Base-by-base conservation (phyloP, 164 flowering plant genomes). In the Chimonanthus praecox region DNA sequence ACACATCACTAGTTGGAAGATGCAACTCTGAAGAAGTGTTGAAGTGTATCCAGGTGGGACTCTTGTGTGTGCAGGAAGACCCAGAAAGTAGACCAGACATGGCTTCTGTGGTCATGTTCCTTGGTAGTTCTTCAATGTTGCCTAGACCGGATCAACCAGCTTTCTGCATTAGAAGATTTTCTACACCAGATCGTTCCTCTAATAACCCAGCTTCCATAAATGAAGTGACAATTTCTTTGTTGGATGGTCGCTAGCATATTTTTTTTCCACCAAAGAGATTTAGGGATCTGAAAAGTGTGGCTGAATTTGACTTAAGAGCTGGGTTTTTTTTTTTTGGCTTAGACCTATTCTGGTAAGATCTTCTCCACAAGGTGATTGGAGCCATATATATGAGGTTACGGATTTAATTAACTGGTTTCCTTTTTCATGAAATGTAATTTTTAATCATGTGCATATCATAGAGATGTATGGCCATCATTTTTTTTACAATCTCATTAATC, bases 51-150 rank as follows among this genome's bases (percentile, higher is more conserved):
- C 80, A 81, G 21, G 74, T 81, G 15, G 83, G 76, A 18, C 66
- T 81, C 15, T 68, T 78, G 74, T 81, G 83, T 50, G 81, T 81
- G 51, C 83, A 81, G 58, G 79, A 81, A 6, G 49, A 44, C 47
- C 49, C 77, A 5, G 61, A 43, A 10, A 77, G 73, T 20, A 71
- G 83, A 50, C 83, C 80, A 2, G 71, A 58, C 21, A 78, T 81
- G 78, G 64, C 83, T 13, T 4, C 71, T 3, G 60, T 69, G 6
- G 64, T 78, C 4, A 81, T 78, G 80, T 74, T 81, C 5, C 49
- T 72, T 7, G 76, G 73, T 45, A 75, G 78, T 58, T 61, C 45
- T n/a, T 51, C 51, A 33, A 51, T 7, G 16, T 70, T 81, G 51
- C 81, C 79, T 33, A 51, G 48, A 7, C 73, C 77, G n/a, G 58